phyloP scores from a whole-genome alignment of 2,329 filamentous ascomycete species.

The Claviceps africana region DNA sequence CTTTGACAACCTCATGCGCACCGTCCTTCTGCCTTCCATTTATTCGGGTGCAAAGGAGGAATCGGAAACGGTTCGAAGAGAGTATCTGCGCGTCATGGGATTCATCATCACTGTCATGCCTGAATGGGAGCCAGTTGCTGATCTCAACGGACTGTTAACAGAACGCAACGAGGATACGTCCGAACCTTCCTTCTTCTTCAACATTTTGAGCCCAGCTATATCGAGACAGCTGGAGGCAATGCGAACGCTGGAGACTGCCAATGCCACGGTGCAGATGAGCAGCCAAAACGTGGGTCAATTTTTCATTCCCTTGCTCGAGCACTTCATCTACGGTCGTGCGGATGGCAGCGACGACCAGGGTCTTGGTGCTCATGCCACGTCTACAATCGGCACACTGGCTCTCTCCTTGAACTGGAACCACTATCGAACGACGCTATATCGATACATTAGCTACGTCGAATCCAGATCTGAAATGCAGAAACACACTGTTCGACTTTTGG shows the following conservation, averaged over 20 bases:
- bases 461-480: constrained; percentile 75
- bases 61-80: constrained; percentile 73
- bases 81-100: constrained; percentile 68
- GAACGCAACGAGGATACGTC: constrained; percentile 48
- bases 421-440: constrained; percentile 69
- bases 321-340: constrained; percentile 76
- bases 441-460: constrained; percentile 71
- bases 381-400: constrained; percentile 60
- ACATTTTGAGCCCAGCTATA: constrained; percentile 80
- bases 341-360: constrained; percentile 68
- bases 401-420: constrained; percentile 78
- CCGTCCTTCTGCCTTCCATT: constrained; percentile 59
- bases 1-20: constrained; percentile 45
- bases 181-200: constrained; percentile 71
- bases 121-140: constrained; percentile 54
- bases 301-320: constrained; percentile 82
- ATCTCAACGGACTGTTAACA: constrained; percentile 56
- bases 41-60: constrained; percentile 61
- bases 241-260: constrained; percentile 57
- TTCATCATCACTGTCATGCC: constrained; percentile 60
- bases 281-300: constrained; percentile 73
- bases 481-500: constrained; percentile 68
- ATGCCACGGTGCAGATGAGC: constrained; percentile 47
- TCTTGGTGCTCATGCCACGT: constrained; percentile 73
- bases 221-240: constrained; percentile 76